Evolutionary conservation across 805 yeast species (phyloP), one percentile per base, ranked within the genome.

Genomic region (Ogataea henricii): DNA sequence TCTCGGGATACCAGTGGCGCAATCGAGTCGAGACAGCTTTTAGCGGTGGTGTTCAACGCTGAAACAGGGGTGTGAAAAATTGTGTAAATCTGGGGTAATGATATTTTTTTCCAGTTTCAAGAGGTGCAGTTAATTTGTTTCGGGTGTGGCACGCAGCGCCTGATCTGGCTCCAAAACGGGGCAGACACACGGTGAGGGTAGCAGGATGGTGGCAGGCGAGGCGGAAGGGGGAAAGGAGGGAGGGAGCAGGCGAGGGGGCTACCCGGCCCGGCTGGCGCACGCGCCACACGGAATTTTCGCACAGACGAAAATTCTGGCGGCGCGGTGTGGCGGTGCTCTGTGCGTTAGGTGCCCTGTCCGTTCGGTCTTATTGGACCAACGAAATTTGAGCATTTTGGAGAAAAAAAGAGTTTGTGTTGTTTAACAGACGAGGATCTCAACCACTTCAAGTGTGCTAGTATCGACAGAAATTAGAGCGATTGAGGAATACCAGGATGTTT

Each of bases 331-430:
- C 22, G 45, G 29, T 32, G 30, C 30, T 9, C 10, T 8, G 10
- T 13, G 16, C 32, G 45, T 42, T 42, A 40, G 32, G 45, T 26
- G 33, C 39, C 45, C 39, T 27, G 45, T 9, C 26, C 35, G 20
- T 7, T 43, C 35, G 29, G 36, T 13, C 36, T 27, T 25, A 35
- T 40, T 48, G 45, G 46, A 39, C 52, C 52, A 48, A 48, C 52
- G 52, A 48, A 40, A 45, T 20, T 45, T 34, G 43, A 40, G 45
- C 45, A 26, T 36, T 36, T 37, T 35, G 40, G 37, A 29, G 39
- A 42, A 47, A 41, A 47, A 47, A 42, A 35, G 33, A 25, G 41
- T 22, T 22, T 32, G 42, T 39, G 42, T 39, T 39, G 25, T 21
- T 36, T 36, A 14, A 39, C 22, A 25, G 13, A 27, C 36, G 10